Conservation (phyloP, 208 protist species). For the Vickermania ingenoplastis region DNA sequence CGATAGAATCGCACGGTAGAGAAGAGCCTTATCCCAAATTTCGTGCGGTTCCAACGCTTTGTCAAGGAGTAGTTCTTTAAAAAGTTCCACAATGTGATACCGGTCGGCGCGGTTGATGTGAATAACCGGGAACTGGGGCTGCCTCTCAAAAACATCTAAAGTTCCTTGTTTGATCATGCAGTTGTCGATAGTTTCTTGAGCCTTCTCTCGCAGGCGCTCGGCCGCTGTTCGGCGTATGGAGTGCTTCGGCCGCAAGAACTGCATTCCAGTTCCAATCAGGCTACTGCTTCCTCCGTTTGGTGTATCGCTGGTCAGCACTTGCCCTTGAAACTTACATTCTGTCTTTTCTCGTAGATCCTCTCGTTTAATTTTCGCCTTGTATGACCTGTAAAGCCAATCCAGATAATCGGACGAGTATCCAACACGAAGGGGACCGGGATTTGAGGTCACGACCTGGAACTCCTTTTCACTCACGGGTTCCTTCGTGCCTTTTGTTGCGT, state of each 20-base stretch:
- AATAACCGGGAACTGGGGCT: constrained; percentile 74
- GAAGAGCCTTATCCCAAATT: constrained; percentile 79
- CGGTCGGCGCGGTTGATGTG: constrained; percentile 59
- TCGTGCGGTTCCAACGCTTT: constrained; percentile 34
- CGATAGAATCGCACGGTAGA: constrained; percentile 66
- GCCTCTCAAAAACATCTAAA: constrained; percentile 75
- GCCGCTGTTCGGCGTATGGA: constrained; percentile 47
- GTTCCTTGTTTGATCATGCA: constrained; percentile 44
- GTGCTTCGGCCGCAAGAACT: constrained; percentile 43
- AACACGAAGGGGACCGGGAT: constrained; percentile 74
- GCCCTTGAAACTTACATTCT: constrained; percentile 51
- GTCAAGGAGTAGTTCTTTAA: constrained; percentile 73
- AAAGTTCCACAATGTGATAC: constrained; percentile 72
- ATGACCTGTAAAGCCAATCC: constrained; percentile 76
- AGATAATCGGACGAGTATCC: constrained; percentile 79
- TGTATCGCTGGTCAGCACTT: constrained; percentile 20
- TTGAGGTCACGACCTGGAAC: constrained; percentile 66
- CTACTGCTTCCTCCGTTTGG: background rate
- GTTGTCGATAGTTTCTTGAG: constrained; percentile 48
- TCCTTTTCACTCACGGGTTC: constrained; percentile 34
- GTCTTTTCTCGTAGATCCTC: constrained; percentile 31
- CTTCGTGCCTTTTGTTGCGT: constrained; percentile 17
- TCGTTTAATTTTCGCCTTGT: constrained; percentile 53
- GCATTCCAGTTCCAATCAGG: constrained; percentile 12
- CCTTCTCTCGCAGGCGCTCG: constrained; percentile 28